These are phyloP conservation scores for Coniochaeta sp. DNA, from an alignment of 2,329 filamentous ascomycete species.

Conservation along the genomic window DNA sequence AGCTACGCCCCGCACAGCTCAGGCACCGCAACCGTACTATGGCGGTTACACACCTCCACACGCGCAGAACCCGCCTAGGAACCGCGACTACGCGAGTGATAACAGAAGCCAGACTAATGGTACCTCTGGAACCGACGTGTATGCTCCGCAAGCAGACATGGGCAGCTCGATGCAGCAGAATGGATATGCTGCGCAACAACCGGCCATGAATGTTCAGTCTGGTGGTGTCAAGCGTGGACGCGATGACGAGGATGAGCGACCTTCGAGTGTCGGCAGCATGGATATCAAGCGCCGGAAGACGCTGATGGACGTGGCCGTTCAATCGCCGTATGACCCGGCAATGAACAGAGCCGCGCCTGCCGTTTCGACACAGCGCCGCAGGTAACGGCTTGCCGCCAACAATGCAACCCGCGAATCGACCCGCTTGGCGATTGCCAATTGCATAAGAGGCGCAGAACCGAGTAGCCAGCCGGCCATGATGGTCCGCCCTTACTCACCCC, in stretches of 20 bases:
- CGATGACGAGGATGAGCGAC: slow-evolving; percentile 35
- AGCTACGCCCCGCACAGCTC: slow-evolving; percentile 75
- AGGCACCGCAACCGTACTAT: slow-evolving; percentile 68
- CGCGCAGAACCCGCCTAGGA: slow-evolving; percentile 56
- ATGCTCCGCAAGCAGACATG: slow-evolving; percentile 59
- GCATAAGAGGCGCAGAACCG: neutral
- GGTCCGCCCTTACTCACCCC: neutral
- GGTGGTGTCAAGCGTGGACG: slow-evolving; percentile 31
- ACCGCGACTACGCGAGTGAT: slow-evolving; percentile 78
- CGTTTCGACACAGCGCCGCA: slow-evolving; percentile 17
- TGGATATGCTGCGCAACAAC: slow-evolving; percentile 56
- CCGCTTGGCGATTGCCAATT: neutral
- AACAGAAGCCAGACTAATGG: slow-evolving; percentile 58
- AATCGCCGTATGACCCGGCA: neutral
- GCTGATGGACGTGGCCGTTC: slow-evolving; percentile 7
- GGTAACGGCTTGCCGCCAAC: slow-evolving; percentile 7
- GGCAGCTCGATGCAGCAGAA: slow-evolving; percentile 46
- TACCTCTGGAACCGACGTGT: slow-evolving; percentile 59
- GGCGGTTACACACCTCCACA: slow-evolving; percentile 78
- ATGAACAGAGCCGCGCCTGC: slow-evolving; percentile 18
- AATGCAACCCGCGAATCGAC: neutral
- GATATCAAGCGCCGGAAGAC: slow-evolving; percentile 29
- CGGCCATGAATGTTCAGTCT: slow-evolving; percentile 58
- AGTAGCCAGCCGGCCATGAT: neutral
- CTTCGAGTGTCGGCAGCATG: slow-evolving; percentile 16